These are phyloP conservation scores for Pythium brachiatum DNA, from an alignment of 352 stramenopile genomes.

Conservation along the genomic window DNA sequence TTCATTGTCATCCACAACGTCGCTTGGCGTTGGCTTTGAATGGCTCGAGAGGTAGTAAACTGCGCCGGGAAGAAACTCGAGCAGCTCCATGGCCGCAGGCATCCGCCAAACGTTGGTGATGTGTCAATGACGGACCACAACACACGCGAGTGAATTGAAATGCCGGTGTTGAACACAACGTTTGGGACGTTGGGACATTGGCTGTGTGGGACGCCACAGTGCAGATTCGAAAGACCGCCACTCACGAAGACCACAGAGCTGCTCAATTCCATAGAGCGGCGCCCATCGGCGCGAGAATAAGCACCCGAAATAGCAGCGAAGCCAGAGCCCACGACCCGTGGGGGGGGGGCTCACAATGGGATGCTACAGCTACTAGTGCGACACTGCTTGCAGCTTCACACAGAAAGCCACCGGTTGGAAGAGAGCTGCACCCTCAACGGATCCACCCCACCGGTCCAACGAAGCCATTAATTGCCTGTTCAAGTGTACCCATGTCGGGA, in stretches of 20 bases:
- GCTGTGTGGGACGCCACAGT: not conserved
- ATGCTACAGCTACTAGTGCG: not conserved
- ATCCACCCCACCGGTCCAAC: not conserved
- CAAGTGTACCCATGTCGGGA: not conserved
- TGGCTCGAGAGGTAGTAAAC: conserved; percentile 35
- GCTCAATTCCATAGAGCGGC: not conserved
- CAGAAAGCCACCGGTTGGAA: not conserved
- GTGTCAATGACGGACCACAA: no score
- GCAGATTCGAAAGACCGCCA: conserved; percentile 1
- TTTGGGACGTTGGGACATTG: not conserved
- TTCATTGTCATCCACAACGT: not conserved
- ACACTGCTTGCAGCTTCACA: not conserved
- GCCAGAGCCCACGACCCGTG: not conserved
- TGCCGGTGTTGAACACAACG: conserved; percentile 5
- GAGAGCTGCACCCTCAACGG: not conserved
- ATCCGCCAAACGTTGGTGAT: no score
- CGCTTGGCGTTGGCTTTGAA: not conserved
- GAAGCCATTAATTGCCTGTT: not conserved
- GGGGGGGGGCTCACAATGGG: not conserved
- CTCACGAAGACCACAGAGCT: not conserved
- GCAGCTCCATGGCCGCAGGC: conserved; percentile 21
- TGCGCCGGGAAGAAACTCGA: conserved; percentile 33
- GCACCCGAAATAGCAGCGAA: not conserved
- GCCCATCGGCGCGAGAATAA: not conserved
- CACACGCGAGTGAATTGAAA: not conserved